These are phyloP conservation scores for Nepenthes gracilis DNA, from an alignment of 148 eudicot species.

Conservation along the genomic window DNA sequence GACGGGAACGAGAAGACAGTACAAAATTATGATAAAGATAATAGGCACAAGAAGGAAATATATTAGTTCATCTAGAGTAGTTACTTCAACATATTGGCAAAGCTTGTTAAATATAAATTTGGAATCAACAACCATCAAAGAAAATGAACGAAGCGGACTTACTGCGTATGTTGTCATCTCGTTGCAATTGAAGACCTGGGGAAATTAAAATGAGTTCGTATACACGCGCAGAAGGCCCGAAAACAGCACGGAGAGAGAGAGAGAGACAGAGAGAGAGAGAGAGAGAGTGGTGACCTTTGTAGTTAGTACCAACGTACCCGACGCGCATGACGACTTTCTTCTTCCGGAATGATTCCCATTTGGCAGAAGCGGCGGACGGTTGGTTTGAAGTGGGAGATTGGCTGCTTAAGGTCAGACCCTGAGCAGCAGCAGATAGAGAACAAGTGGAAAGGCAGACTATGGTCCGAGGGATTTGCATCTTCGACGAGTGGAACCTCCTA, in stretches of 20 bases:
- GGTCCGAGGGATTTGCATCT: neutral
- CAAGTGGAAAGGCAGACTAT: conserved; percentile 1
- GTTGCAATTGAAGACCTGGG: conserved; percentile 74
- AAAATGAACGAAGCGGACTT: conserved; percentile 10
- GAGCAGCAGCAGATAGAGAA: conserved; percentile 1
- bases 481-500: conserved; percentile 2
- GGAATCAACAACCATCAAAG: neutral
- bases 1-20: too few species aligned
- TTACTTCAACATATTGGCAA: neutral
- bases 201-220: neutral
- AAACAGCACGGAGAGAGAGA: neutral
- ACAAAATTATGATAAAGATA: too few species aligned
- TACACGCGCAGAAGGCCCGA: neutral
- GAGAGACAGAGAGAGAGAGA: neutral
- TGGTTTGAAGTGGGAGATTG: conserved; percentile 2
- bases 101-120: neutral
- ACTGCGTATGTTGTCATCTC: conserved; percentile 54
- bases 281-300: conserved; percentile 38
- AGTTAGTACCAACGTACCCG: conserved; percentile 78
- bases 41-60: too few species aligned
- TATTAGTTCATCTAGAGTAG: too few species aligned
- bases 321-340: conserved; percentile 95
- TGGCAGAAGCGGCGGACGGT: conserved; percentile 3
- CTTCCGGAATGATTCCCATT: conserved; percentile 70
- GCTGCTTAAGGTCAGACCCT: neutral